These are phyloP conservation scores for Pleurostoma richardsiae DNA, from an alignment of 2,329 filamentous ascomycete genomes.

Conservation along the genomic window DNA sequence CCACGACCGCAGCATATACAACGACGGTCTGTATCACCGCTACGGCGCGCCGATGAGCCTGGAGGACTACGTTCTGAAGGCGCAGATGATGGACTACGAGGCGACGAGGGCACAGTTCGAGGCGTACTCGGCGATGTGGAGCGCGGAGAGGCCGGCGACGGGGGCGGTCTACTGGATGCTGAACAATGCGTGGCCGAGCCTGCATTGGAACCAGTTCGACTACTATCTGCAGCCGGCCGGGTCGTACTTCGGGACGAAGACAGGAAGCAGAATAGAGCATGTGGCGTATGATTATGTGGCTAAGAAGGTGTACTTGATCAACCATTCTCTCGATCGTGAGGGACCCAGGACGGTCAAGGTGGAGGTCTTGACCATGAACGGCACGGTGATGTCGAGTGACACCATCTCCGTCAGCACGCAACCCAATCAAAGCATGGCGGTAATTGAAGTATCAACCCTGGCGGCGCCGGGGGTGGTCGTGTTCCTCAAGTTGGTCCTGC, in stretches of 20 bases:
- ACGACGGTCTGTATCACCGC: slow-evolving; percentile 44
- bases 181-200: slow-evolving; percentile 58
- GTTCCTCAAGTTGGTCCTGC: slow-evolving; percentile 45
- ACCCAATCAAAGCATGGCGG: slow-evolving; percentile 37
- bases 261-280: slow-evolving; percentile 43
- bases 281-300: slow-evolving; percentile 48
- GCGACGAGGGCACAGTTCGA: slow-evolving; percentile 56
- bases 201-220: slow-evolving; percentile 63
- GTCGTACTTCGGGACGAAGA: slow-evolving; percentile 55
- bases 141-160: slow-evolving; percentile 44
- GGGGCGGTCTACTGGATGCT: slow-evolving; percentile 65
- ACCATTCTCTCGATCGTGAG: slow-evolving; percentile 36
- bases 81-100: slow-evolving; percentile 61
- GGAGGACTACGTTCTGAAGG: slow-evolving; percentile 54
- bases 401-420: slow-evolving; percentile 25
- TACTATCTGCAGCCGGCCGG: slow-evolving; percentile 55
- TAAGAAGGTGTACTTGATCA: slow-evolving; percentile 45
- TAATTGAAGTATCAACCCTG: slow-evolving; percentile 19
- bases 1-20: slow-evolving; percentile 52
- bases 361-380: slow-evolving; percentile 44
- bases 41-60: slow-evolving; percentile 47
- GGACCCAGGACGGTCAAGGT: slow-evolving; percentile 37
- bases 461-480: slow-evolving; percentile 31
- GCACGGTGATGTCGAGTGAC: slow-evolving; percentile 31
- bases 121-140: slow-evolving; percentile 47